Conservation (phyloP, 306 rosid species). For the Cicer arietinum region DNA sequence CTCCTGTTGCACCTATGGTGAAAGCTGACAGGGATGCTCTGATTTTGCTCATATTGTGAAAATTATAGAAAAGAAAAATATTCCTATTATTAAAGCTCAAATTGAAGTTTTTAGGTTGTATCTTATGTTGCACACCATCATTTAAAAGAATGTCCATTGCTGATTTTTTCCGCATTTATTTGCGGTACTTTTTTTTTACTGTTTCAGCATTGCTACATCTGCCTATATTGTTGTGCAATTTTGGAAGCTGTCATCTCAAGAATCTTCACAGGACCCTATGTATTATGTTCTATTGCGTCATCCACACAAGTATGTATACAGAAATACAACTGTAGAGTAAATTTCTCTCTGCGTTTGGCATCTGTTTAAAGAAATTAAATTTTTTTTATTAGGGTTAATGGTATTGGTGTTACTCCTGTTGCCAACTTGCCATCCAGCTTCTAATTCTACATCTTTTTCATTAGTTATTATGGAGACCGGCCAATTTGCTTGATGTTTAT, state of each 20-base stretch:
- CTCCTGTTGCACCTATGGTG: slow-evolving; percentile 25
- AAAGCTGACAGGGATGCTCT: slow-evolving; percentile 25
- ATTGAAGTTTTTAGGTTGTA: slow-evolving; percentile 36
- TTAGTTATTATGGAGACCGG: slow-evolving; percentile 13
- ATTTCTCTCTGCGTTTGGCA: slow-evolving; percentile 23
- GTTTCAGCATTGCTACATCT: slow-evolving; percentile 68
- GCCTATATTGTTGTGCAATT: slow-evolving; percentile 71
- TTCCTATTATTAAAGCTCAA: slow-evolving; percentile 26
- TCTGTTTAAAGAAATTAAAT: background rate
- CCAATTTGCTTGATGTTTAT: slow-evolving; percentile 24
- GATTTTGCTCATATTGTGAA: slow-evolving; percentile 29
- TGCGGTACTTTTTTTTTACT: background rate
- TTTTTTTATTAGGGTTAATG: slow-evolving; percentile 13
- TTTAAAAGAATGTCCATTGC: slow-evolving; percentile 19
- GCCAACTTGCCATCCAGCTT: slow-evolving; percentile 1
- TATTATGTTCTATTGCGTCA: slow-evolving; percentile 65
- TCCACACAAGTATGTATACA: slow-evolving; percentile 62
- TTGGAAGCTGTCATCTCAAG: slow-evolving; percentile 72
- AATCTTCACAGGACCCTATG: slow-evolving; percentile 70
- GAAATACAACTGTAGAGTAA: slow-evolving; percentile 34
- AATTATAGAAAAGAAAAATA: slow-evolving; percentile 16
- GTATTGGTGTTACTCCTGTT: background rate
- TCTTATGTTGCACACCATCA: slow-evolving; percentile 19
- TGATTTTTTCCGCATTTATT: slow-evolving; percentile 36
- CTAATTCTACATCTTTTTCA: slow-evolving; percentile 22